Base-by-base conservation (phyloP, 202 grass and related monocot genomes). In the Setaria viridis region DNA sequence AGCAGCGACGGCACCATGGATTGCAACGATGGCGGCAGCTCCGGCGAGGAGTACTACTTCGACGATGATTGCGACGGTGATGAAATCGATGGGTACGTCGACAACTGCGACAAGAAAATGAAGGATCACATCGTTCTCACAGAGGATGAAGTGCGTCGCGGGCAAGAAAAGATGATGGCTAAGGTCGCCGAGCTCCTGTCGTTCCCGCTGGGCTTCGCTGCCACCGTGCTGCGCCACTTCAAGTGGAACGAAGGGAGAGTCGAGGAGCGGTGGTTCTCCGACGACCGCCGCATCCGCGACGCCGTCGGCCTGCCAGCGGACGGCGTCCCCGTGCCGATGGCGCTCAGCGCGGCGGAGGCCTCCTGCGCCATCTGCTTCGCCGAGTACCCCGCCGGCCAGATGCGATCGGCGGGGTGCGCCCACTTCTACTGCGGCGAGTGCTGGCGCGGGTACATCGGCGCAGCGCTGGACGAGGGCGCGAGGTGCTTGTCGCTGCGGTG, bases 401-500 rank as follows among this genome's bases (percentile, higher is more conserved):
- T 1, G 79, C 2, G 49, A 0, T 82, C 79, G 3, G 66, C 79
- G 13, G 65, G 10, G 12, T 0, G 48, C n/a, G 14, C 35, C 7
- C 51, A 70, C 66, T 55, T 19, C 64, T 70, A 64, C 76, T 79
- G 76, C 42, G 57, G 0, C 50, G 71, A 67, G 1, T 76, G 60
- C 59, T 76, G 79, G 50, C 20, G 49, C 48, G 42, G 64, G 8
- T 88, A 80, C 34, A 74, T 84, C 41, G 1, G 3, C 8, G 62
- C 81, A 8, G 82, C 67, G 17, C 29, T 68, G 42, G 63, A 1
- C 6, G 81, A 60, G 9, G 75, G 87, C 47, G 47, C 81, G 14
- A 3, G 67, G 12, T 89, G 74, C 81, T 70, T 88, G 11, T 2
- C 65, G 58, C 33, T 83, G 48, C 66, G 47, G 14, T 89, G 87